Evolutionary conservation across 2,329 filamentous ascomycete genomes (phyloP).

Genomic region (Cladosporium sp.): DNA sequence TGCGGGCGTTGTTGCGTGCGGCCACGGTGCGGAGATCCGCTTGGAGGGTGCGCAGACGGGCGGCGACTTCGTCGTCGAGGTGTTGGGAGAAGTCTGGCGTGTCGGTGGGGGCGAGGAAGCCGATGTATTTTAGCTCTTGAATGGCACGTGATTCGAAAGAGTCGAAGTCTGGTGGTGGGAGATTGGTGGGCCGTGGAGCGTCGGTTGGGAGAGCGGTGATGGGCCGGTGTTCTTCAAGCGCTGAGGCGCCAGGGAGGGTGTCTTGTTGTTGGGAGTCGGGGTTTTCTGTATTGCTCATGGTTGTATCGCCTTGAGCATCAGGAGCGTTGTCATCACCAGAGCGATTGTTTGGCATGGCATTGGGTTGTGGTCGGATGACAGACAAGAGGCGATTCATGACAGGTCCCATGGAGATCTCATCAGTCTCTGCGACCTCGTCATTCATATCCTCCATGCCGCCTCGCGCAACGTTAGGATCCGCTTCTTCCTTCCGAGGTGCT

Average conservation of each 20-base stretch:
- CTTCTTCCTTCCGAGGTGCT: slow-evolving; percentile 57
- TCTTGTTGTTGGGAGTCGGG: slow-evolving; percentile 31
- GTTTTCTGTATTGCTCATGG: slow-evolving; percentile 40
- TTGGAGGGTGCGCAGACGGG: slow-evolving; percentile 81
- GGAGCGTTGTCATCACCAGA: slow-evolving; percentile 44
- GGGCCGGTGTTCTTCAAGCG: slow-evolving; percentile 44
- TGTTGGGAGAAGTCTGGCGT: slow-evolving; percentile 80
- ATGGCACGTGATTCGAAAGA: slow-evolving; percentile 88
- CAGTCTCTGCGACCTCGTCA: slow-evolving; percentile 81
- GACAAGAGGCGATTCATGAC: slow-evolving; percentile 77
- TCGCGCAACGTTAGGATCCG: slow-evolving; percentile 75
- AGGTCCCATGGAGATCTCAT: slow-evolving; percentile 83
- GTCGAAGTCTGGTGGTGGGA: slow-evolving; percentile 68
- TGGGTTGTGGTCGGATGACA: slow-evolving; percentile 67
- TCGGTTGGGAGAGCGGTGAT: slow-evolving; percentile 67
- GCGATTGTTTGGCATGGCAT: slow-evolving; percentile 45
- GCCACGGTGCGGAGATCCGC: slow-evolving; percentile 75
- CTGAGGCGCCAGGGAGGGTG: slow-evolving; percentile 21
- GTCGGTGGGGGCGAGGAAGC: slow-evolving; percentile 64
- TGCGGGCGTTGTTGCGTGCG: slow-evolving; percentile 84
- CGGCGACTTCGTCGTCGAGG: slow-evolving; percentile 90
- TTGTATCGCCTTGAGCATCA: slow-evolving; percentile 41
- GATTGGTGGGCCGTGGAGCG: slow-evolving; percentile 22
- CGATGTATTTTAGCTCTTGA: slow-evolving; percentile 85
- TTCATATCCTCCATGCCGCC: slow-evolving; percentile 83